Base-by-base conservation (phyloP, 331 rosid species). In the Rosa hybrid region DNA sequence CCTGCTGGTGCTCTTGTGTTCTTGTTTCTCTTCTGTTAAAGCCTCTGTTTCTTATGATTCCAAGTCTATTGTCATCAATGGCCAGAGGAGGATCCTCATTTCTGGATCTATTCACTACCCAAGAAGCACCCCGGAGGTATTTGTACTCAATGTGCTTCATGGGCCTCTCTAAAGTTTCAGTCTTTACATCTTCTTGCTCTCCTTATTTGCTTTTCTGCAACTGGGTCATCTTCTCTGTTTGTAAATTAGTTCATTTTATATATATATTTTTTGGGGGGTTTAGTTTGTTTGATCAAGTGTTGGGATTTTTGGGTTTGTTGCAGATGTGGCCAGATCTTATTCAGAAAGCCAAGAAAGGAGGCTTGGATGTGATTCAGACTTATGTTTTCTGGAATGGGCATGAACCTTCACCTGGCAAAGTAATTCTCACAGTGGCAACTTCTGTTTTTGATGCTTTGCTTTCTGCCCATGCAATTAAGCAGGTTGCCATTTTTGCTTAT, bases 261-360 rank as follows among this genome's bases (percentile, higher is more conserved):
- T 13, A 4, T 30, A 21, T 54, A 30, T 30, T 39, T 20, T 18
- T 48, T 27, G 1, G 2, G n/a, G 27, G 49, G 39, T 46, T 63
- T 67, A 6, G 10, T 65, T 44, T 41, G 45, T 38, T 12, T 50
- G 11, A 21, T 67, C 9, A 27, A 39, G 2, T 41, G 21, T 18
- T 56, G 72, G 81, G 62, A 67, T 50, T 59, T 75, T 77, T 59
- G 79, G 81, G 69, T 74, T 56, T 72, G 34, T 60, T 63, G 84
- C 86, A 96, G 99, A 96, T 96, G 99, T 96, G 99, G 99, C 98
- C 99, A 85, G 98, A 96, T 93, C 98, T 96, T 88, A 91, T 96
- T 81, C 97, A 96, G 87, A 96, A 91, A 88, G 99, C 99, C 7
- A 96, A 93, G 81, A 94, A 93, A 71, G 99, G 99, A 85, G 99